Conservation (phyloP, 1,284 basidiomycete genomes). For the Sporisorium sorghi region DNA sequence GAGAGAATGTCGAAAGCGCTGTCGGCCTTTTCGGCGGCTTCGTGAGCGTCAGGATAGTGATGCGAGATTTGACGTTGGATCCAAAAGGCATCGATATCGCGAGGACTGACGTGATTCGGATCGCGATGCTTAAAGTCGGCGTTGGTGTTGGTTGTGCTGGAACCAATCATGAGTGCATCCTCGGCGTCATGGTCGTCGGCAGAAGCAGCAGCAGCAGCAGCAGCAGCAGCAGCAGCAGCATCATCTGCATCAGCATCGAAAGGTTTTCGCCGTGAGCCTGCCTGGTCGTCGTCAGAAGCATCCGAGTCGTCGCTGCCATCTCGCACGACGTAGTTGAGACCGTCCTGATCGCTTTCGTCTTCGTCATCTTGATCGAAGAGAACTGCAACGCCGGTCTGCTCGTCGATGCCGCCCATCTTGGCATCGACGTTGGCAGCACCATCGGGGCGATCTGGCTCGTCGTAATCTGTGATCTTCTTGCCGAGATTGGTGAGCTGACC, state of each 20-base stretch:
- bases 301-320: slow-evolving; percentile 78
- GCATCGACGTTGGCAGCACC: slow-evolving; percentile 75
- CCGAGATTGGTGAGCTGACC: slow-evolving; percentile 85
- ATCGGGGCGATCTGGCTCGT: slow-evolving; percentile 74
- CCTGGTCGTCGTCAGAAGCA: slow-evolving; percentile 73
- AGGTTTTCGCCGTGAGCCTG: slow-evolving; percentile 70
- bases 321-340: slow-evolving; percentile 84
- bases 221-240: slow-evolving; percentile 71
- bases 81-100: slow-evolving; percentile 97
- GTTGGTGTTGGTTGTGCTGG: slow-evolving; percentile 57
- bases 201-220: slow-evolving; percentile 71
- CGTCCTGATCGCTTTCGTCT: slow-evolving; percentile 87
- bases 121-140: slow-evolving; percentile 71
- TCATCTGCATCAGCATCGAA: slow-evolving; percentile 70
- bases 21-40: slow-evolving; percentile 89
- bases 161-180: slow-evolving; percentile 70
- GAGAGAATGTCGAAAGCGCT: slow-evolving; percentile 87
- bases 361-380: slow-evolving; percentile 71
- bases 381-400: slow-evolving; percentile 72
- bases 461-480: slow-evolving; percentile 97
- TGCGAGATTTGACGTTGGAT: slow-evolving; percentile 92
- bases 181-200: slow-evolving; percentile 83
- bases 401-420: slow-evolving; percentile 82
- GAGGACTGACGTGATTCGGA: slow-evolving; percentile 77
- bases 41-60: slow-evolving; percentile 92